A percentile compares a stretch with the other conserved stretches of the same genome.
Evolutionary conservation across 2,329 filamentous ascomycete genomes (phyloP).

Genomic region (Colletotrichum lentis): DNA sequence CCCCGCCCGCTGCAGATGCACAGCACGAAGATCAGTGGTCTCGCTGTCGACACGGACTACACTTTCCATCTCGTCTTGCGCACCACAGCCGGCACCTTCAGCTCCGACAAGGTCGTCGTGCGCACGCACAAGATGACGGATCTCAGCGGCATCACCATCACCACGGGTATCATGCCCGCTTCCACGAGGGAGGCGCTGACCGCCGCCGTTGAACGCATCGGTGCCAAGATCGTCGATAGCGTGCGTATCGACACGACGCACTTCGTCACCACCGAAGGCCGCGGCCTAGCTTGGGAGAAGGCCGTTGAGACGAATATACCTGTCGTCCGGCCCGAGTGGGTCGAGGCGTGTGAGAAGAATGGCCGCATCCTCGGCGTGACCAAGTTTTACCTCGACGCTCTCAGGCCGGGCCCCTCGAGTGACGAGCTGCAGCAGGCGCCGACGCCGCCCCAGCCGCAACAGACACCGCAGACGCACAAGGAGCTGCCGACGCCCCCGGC

Average conservation of each 20-base stretch:
- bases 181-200: conserved; percentile 76
- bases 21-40: conserved; percentile 94
- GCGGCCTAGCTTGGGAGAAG: conserved; percentile 92
- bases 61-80: conserved; percentile 90
- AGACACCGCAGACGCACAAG: conserved; percentile 44
- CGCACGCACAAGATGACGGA: conserved; percentile 99
- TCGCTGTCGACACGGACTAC: conserved; percentile 97
- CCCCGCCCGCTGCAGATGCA: conserved; percentile 86
- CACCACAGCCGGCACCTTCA: conserved; percentile 87
- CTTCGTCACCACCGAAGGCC: conserved; percentile 94
- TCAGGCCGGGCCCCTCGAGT: conserved; percentile 55
- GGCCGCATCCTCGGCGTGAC: conserved; percentile 93
- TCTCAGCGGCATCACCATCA: conserved; percentile 92
- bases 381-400: conserved; percentile 93
- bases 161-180: conserved; percentile 82
- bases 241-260: conserved; percentile 98
- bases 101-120: conserved; percentile 83
- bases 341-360: conserved; percentile 93
- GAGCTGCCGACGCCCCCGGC: conserved; percentile 44
- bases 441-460: conserved; percentile 42
- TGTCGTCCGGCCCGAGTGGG: conserved; percentile 95
- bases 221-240: conserved; percentile 87
- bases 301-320: conserved; percentile 98
- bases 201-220: conserved; percentile 83
- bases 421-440: conserved; percentile 45